phyloP scores from a whole-genome alignment of 1,284 basidiomycete species.

The Trichosporon sp. region DNA sequence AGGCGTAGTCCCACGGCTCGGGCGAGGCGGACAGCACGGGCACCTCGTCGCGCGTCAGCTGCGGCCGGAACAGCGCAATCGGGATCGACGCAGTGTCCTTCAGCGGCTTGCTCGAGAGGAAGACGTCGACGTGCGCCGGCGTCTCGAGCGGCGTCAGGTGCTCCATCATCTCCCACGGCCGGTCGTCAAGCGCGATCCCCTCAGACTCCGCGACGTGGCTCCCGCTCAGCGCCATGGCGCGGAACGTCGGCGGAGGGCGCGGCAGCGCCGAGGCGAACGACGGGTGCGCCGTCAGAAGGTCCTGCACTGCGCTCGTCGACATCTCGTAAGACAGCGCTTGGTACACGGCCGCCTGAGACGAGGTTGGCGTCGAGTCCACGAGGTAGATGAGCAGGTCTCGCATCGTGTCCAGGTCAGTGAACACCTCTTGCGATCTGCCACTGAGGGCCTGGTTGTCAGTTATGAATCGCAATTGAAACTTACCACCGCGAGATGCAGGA shows the following conservation, averaged over 20 bases:
- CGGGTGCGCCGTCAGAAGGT: conserved; percentile 18
- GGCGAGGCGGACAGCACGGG: conserved; percentile 11
- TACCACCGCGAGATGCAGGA: conserved; percentile 33
- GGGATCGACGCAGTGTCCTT: conserved; percentile 41
- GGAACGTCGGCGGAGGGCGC: conserved; percentile 21
- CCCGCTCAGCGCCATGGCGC: conserved; percentile 30
- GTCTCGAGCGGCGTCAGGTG: conserved; percentile 26
- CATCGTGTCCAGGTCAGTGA: conserved; percentile 16
- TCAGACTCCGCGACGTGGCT: conserved; percentile 17
- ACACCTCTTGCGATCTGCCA: conserved; percentile 9
- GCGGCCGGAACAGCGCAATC: conserved; percentile 36
- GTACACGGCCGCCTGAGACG: conserved; percentile 9
- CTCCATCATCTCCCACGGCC: conserved; percentile 47
- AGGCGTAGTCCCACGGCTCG: conserved; percentile 27
- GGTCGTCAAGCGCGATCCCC: conserved; percentile 36
- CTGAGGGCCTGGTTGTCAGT: conserved; percentile 18
- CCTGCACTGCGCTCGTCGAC: conserved; percentile 22
- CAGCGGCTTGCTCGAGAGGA: conserved; percentile 28
- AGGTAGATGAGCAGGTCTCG: conserved; percentile 33
- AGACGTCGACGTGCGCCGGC: conserved; percentile 29
- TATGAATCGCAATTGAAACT: conserved; percentile 14
- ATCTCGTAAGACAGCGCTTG: conserved; percentile 33
- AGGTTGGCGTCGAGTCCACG: conserved; percentile 17
- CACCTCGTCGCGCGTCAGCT: conserved; percentile 37
- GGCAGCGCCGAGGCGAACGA: conserved; percentile 30